phyloP scores from a whole-genome alignment of 2,329 filamentous ascomycete species.

The Aspergillus pseudoterreus region DNA sequence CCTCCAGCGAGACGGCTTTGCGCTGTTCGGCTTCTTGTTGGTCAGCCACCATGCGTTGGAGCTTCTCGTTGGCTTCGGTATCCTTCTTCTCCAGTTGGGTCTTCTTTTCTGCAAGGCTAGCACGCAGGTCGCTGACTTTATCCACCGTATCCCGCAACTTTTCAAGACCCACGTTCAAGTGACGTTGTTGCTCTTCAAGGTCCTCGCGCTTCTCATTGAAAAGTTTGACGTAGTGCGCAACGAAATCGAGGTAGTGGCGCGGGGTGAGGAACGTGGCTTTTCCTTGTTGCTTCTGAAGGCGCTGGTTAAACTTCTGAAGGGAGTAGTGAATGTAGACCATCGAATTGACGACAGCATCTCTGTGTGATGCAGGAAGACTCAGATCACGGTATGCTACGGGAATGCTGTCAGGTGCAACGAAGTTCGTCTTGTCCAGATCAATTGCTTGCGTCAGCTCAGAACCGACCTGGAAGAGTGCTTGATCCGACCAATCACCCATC shows the following conservation, averaged over 20 bases:
- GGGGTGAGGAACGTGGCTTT: constrained; percentile 91
- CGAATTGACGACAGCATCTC: constrained; percentile 89
- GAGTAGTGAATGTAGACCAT: constrained; percentile 99
- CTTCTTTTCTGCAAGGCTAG: constrained; percentile 91
- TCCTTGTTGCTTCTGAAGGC: constrained; percentile 86
- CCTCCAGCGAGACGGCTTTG: constrained; percentile 81
- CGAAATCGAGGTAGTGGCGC: constrained; percentile 95
- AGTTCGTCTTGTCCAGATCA: constrained; percentile 85
- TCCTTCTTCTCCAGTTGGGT: constrained; percentile 89
- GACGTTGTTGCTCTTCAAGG: constrained; percentile 95
- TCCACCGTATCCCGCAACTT: constrained; percentile 95
- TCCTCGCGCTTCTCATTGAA: constrained; percentile 99
- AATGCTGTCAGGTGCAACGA: constrained; percentile 81
- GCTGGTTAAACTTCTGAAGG: constrained; percentile 81
- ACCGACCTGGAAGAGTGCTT: constrained; percentile 95
- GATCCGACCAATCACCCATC: constrained; percentile 99
- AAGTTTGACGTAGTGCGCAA: constrained; percentile 93
- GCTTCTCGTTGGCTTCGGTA: constrained; percentile 91
- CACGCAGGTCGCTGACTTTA: constrained; percentile 89
- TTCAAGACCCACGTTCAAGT: constrained; percentile 96
- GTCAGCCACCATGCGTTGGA: constrained; percentile 95
- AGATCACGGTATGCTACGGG: constrained; percentile 89
- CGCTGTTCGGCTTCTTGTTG: constrained; percentile 91
- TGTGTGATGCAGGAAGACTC: constrained; percentile 77
- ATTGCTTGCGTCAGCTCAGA: constrained; percentile 95